Conservation (phyloP, 129 eudicot species). For the Flaveria trinervia region DNA sequence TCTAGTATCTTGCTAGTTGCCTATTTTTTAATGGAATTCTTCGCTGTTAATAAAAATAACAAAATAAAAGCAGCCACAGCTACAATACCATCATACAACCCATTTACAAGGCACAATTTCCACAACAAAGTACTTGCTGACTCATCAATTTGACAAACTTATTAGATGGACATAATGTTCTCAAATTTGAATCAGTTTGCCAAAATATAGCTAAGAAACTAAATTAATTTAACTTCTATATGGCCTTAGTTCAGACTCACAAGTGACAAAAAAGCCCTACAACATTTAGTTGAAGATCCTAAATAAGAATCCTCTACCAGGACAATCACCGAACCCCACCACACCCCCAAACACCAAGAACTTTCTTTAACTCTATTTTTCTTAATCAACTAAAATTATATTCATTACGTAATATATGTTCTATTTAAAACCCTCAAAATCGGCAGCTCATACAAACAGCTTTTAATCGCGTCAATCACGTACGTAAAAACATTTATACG, state of each 20-base stretch:
- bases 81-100: constrained; percentile 3
- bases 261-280: background rate
- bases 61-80: background rate
- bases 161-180: background rate
- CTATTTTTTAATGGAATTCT: no score
- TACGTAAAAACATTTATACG: background rate
- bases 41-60: no score
- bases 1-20: no score
- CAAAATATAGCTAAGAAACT: background rate
- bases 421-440: background rate
- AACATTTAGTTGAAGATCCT: constrained; percentile 13
- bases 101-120: background rate
- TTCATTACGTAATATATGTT: background rate
- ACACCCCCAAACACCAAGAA: no score
- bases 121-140: constrained; percentile 2
- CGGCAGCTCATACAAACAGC: background rate
- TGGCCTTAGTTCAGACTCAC: background rate
- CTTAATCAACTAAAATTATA: background rate
- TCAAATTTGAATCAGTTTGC: background rate
- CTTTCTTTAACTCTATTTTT: no score
- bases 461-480: background rate
- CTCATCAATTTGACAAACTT: background rate
- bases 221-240: constrained; percentile 8
- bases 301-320: no score
- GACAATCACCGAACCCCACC: no score